phyloP scores from a whole-genome alignment of 768 basidiomycete genomes.

The Kwoniella pini region DNA sequence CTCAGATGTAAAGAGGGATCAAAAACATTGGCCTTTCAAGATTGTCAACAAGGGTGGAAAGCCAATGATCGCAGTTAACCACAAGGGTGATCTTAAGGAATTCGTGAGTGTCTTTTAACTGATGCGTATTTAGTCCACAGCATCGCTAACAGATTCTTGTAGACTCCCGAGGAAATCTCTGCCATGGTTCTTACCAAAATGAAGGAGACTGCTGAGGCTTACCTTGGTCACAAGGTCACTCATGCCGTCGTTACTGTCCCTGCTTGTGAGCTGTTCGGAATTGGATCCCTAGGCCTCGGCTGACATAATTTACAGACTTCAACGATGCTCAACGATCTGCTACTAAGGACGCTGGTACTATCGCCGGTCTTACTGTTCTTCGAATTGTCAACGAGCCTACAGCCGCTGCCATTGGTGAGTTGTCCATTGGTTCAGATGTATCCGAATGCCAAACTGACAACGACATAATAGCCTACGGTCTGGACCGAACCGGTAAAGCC shows the following conservation, averaged over 20 bases:
- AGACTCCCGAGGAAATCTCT: slow-evolving; percentile 68
- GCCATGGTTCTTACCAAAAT: slow-evolving; percentile 69
- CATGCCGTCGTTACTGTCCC: slow-evolving; percentile 71
- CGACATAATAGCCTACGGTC: slow-evolving; percentile 71
- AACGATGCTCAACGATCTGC: slow-evolving; percentile 99
- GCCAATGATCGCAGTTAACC: slow-evolving; percentile 59
- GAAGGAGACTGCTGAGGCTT: slow-evolving; percentile 72
- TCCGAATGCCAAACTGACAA: slow-evolving; percentile 6
- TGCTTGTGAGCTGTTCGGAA: slow-evolving; percentile 61
- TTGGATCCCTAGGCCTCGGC: background rate
- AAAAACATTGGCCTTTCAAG: slow-evolving; percentile 59
- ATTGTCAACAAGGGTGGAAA: slow-evolving; percentile 55
- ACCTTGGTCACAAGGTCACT: slow-evolving; percentile 66
- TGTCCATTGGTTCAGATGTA: background rate
- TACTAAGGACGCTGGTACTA: slow-evolving; percentile 95
- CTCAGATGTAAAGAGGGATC: slow-evolving; percentile 58
- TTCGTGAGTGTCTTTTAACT: slow-evolving; percentile 40
- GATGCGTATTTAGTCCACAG: background rate
- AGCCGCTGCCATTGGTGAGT: slow-evolving; percentile 81
- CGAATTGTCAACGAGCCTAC: slow-evolving; percentile 99
- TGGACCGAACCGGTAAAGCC: slow-evolving; percentile 86
- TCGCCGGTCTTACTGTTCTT: slow-evolving; percentile 90
- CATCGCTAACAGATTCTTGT: slow-evolving; percentile 9
- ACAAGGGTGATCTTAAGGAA: slow-evolving; percentile 63
- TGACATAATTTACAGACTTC: slow-evolving; percentile 62